Evolutionary conservation across 768 basidiomycete genomes (phyloP), one percentile per base, ranked within the genome.

Genomic region (Auricularia auricula-judae): DNA sequence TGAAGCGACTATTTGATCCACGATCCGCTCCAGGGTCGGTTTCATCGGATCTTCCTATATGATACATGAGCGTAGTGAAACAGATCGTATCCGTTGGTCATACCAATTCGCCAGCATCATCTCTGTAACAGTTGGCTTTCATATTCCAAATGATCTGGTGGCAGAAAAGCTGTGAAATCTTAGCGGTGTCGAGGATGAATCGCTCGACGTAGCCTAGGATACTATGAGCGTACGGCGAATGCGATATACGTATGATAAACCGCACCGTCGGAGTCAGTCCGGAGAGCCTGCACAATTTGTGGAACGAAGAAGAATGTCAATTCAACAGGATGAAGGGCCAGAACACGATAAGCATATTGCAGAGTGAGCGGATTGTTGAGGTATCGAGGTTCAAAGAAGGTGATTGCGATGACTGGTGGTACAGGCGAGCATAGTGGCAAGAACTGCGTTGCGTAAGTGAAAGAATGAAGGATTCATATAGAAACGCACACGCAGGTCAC

Each of bases 91-190:
- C 12, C 18, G 42, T 8, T 33, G 34, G 16, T 78, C 84, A 62
- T 70, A 91, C 93, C 65, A 89, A 80, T 73, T 95, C 94, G 14
- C 86, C 92, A 5, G 81, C 78, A 70, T 98, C 97, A 70, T 94
- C 96, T 70, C 89, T 92, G 74, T 86, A 97, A 67, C 91, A 93
- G 71, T 99, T 99, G 3, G 97, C 97, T 71, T 96, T 96, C 97
- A 98, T 98, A 74, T 98, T 99, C 97, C 97, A 99, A 67, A 99
- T 92, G 67, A 98, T 98, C 77, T 99, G 97, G 72, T 99, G 97
- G 72, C 97, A 99, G 78, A 99, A 99, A 29, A 93, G 76, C 73
- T 96, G 95, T 1, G 96, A 98, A 62, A 98, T 93, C 76, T 92
- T 96, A 5, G 96, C 89, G 0, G 95, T 97, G 77, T 98, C 95